Evolutionary conservation across 139 green algal species (phyloP).

Genomic region (Chlorella vulgaris): DNA sequence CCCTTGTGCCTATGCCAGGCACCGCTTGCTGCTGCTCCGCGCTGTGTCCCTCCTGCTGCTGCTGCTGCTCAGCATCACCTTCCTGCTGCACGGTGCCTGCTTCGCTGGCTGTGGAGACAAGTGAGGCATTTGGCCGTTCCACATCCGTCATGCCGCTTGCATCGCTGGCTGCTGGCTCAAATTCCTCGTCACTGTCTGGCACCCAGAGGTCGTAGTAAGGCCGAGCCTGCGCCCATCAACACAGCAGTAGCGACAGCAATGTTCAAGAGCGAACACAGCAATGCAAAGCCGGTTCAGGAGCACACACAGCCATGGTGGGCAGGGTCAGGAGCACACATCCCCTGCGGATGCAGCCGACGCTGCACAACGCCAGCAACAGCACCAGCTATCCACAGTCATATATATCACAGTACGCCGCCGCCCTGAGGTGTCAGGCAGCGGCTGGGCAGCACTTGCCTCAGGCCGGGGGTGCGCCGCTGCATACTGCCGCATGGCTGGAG

Average conservation of each 20-base stretch:
- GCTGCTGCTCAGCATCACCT: no score
- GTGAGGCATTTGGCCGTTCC: background rate
- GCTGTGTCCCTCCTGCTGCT: no score
- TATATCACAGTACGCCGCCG: no score
- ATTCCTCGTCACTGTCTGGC: constrained; percentile 61
- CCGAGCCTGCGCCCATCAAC: constrained; percentile 3
- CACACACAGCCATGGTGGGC: no score
- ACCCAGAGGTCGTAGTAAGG: constrained; percentile 54
- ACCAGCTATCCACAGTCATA: no score
- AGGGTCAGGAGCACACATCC: no score
- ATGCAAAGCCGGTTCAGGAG: background rate
- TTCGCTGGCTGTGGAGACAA: constrained; percentile 10
- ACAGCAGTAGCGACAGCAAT: background rate
- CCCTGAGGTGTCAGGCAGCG: background rate
- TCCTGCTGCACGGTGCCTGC: background rate
- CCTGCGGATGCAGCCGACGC: no score
- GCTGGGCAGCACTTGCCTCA: background rate
- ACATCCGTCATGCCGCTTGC: constrained; percentile 49
- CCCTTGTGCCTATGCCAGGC: no score
- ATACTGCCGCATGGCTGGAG: constrained; percentile 64
- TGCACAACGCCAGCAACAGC: no score
- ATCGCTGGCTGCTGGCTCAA: constrained; percentile 27
- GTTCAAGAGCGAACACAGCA: no score
- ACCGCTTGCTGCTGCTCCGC: no score
- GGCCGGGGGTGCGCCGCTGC: constrained; percentile 65